Base-by-base conservation (phyloP, 371 early-diverging fungal species). In the Syncephalastrum contaminatum region DNA sequence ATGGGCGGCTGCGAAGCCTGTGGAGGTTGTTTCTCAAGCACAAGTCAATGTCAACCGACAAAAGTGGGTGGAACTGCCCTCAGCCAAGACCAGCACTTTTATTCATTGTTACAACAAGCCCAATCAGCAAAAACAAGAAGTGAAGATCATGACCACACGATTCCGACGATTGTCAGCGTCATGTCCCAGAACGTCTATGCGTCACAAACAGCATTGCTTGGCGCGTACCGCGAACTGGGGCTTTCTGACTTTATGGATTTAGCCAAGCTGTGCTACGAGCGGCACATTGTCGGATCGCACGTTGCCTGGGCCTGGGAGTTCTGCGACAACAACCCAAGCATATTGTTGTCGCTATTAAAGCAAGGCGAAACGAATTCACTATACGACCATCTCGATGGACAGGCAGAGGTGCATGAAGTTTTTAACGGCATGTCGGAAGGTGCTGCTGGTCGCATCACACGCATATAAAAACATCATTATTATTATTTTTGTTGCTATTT, bases 281-380 rank as follows among this genome's bases (percentile, higher is more conserved):
- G 45, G 20, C 20, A 46, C 15, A 47, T 60, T 19, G 50, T 5
- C 14, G 60, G 60, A 10, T 42, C 47, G 16, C 46, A 50, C 36
- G 27, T 60, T 43, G 60, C 60, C 36, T 60, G 60, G 60, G 49
- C 55, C 19, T 60, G 54, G 60, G 51, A 60, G 20, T 53, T 48
- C 24, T 59, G 54, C 21, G 48, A 59, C 39, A 18, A 21, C 16
- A 40, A 18, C 15, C 30, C 51, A 13, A 22, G 19, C 20, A 22
- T 19, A 1, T 42, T 51, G 14, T 18, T 51, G 40, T 12, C 18
- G 19, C 19, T 30, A 18, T 39, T 51, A 4, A 16, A 39, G 15
- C 41, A 24, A 18, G 39, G 42, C 13, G 20, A 30, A 4, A 51
- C 36, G 0, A 0, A 30, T 30, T 12, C 36, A 10, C 12, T 30